phyloP scores from a whole-genome alignment of 164 flowering plant species.

The grape (Vitis vinifera) region DNA sequence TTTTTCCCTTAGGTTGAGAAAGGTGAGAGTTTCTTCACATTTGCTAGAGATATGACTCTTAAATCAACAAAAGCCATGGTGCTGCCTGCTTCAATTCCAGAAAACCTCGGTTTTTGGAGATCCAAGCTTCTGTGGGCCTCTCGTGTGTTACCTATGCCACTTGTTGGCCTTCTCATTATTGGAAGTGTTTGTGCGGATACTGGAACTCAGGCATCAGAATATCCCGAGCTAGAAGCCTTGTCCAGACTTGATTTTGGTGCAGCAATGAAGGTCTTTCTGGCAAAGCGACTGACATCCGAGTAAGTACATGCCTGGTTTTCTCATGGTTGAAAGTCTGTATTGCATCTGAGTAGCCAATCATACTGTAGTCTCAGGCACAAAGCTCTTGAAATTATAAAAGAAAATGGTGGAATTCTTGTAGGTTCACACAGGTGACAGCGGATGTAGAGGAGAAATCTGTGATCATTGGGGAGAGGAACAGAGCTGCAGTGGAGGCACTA shows the following conservation, averaged over 20 bases:
- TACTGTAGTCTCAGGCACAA: background rate
- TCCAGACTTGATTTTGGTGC: conserved; percentile 89
- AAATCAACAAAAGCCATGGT: conserved; percentile 80
- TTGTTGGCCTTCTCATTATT: conserved; percentile 87
- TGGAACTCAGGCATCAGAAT: conserved; percentile 52
- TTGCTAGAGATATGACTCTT: conserved; percentile 92
- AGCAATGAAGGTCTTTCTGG: conserved; percentile 89
- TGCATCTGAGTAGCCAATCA: background rate
- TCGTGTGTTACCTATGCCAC: conserved; percentile 94
- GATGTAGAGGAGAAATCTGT: conserved; percentile 85
- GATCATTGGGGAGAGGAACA: conserved; percentile 92
- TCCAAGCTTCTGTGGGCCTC: conserved; percentile 95
- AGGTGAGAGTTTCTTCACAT: conserved; percentile 87
- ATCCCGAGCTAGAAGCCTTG: conserved; percentile 83
- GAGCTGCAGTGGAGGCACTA: conserved; percentile 74
- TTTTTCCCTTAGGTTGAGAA: conserved; percentile 60
- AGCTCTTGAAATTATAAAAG: background rate
- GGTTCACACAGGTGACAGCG: conserved; percentile 70
- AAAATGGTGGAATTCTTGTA: conserved; percentile 26
- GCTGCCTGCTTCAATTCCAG: conserved; percentile 51
- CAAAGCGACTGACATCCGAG: conserved; percentile 87
- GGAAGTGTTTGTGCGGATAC: conserved; percentile 68
- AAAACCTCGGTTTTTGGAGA: conserved; percentile 85
- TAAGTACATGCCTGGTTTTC: conserved; percentile 33
- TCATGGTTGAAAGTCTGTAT: background rate